These are phyloP conservation scores for Arabidopsis lyrata DNA, from an alignment of 441 rosid genomes.

Conservation along the genomic window DNA sequence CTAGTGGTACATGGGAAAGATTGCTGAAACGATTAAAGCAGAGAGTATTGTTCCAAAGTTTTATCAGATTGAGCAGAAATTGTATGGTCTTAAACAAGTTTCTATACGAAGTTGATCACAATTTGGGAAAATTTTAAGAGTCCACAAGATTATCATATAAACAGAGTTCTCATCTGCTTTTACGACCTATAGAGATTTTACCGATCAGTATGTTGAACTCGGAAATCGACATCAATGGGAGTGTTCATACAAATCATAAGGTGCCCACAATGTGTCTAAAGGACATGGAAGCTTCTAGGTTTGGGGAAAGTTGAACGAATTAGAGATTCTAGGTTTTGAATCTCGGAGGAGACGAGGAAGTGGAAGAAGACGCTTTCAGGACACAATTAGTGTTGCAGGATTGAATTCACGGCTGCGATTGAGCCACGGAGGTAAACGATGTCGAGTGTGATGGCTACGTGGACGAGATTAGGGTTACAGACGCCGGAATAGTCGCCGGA, in stretches of 20 bases:
- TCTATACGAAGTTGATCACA: too few species aligned
- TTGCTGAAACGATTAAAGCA: too few species aligned
- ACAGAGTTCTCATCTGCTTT: too few species aligned
- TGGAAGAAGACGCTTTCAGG: constrained; percentile 83
- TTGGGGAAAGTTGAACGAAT: constrained; percentile 74
- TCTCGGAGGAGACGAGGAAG: constrained; percentile 70
- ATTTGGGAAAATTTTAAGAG: too few species aligned
- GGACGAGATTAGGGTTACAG: constrained; percentile 15
- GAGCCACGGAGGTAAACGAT: constrained; percentile 77
- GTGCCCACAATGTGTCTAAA: constrained; percentile 69
- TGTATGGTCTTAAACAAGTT: too few species aligned
- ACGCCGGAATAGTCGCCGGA: too few species aligned
- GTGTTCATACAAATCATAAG: constrained; percentile 64
- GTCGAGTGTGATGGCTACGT: constrained; percentile 81
- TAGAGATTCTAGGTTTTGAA: constrained; percentile 52
- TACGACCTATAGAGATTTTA: constrained; percentile 39
- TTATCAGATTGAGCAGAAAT: too few species aligned
- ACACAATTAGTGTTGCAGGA: constrained; percentile 51
- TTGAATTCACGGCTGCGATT: constrained; percentile 44
- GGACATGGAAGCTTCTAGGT: constrained; percentile 62
- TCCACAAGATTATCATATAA: too few species aligned
- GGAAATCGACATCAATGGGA: neutral
- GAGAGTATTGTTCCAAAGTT: too few species aligned
- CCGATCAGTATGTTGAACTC: constrained; percentile 31
- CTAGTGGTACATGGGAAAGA: too few species aligned